These are phyloP conservation scores for Metschnikowia lunata DNA, from an alignment of 805 yeast genomes.

Conservation along the genomic window DNA sequence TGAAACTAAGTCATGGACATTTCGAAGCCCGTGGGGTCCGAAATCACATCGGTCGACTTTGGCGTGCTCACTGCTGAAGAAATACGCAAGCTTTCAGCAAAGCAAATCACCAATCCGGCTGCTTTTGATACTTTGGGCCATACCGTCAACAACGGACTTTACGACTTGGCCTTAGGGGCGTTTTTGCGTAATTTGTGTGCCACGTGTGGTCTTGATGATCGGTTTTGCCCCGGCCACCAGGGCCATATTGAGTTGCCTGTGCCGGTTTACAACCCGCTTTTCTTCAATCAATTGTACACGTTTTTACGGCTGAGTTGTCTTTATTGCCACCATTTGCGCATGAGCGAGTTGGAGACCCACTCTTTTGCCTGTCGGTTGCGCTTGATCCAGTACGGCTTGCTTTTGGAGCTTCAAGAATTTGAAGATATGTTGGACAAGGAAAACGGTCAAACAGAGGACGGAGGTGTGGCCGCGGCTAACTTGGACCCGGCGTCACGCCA, in stretches of 20 bases:
- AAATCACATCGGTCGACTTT: slow-evolving; percentile 88
- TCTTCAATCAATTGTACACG: slow-evolving; percentile 86
- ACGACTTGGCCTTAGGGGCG: slow-evolving; percentile 94
- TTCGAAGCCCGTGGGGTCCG: slow-evolving; percentile 93
- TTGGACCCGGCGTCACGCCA: slow-evolving; percentile 34
- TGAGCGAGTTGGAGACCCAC: slow-evolving; percentile 67
- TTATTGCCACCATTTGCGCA: slow-evolving; percentile 82
- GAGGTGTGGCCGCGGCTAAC: slow-evolving; percentile 20
- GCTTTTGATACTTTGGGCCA: slow-evolving; percentile 97
- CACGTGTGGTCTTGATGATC: slow-evolving; percentile 93
- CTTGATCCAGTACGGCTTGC: slow-evolving; percentile 82
- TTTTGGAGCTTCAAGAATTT: slow-evolving; percentile 70
- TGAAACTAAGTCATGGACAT: slow-evolving; percentile 66
- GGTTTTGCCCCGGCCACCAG: slow-evolving; percentile 95
- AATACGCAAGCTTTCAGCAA: slow-evolving; percentile 81
- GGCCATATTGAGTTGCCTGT: slow-evolving; percentile 97
- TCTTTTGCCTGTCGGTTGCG: slow-evolving; percentile 71
- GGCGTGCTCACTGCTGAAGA: slow-evolving; percentile 79
- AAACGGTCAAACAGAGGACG: not conserved
- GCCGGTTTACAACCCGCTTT: slow-evolving; percentile 91
- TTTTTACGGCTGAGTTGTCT: slow-evolving; percentile 81
- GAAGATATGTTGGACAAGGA: slow-evolving; percentile 51
- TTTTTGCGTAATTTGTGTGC: slow-evolving; percentile 83
- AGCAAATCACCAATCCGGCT: slow-evolving; percentile 91
- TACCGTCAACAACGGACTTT: slow-evolving; percentile 89